Conservation (phyloP, 2,329 filamentous ascomycete genomes). For the Diplodia sapinea region DNA sequence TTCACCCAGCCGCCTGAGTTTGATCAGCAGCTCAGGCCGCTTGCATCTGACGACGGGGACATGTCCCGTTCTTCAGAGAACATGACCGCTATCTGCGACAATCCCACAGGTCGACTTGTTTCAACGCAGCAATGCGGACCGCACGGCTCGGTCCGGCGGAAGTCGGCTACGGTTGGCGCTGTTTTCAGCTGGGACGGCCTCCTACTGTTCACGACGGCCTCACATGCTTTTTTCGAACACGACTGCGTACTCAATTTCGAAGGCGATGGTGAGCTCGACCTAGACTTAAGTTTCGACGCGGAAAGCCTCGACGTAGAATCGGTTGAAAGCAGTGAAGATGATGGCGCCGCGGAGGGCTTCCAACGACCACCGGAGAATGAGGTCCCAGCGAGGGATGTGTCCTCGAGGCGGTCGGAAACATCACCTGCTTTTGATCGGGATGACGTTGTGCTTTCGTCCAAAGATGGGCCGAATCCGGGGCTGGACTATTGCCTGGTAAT, state of each 20-base stretch:
- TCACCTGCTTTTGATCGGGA: background rate
- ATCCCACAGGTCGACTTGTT: background rate
- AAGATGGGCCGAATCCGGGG: constrained; percentile 27
- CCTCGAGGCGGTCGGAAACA: background rate
- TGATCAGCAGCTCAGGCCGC: constrained; percentile 28
- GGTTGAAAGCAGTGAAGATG: background rate
- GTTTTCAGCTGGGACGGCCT: background rate
- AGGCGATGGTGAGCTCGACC: background rate
- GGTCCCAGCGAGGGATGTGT: too few species aligned
- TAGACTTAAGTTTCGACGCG: background rate
- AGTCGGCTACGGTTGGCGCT: background rate
- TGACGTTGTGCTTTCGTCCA: constrained; percentile 20
- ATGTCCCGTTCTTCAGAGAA: background rate
- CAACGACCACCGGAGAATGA: background rate
- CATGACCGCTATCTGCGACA: background rate
- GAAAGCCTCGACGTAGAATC: background rate
- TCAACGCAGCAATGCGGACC: background rate
- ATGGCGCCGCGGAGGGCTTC: background rate
- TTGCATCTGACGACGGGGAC: background rate
- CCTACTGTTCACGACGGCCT: background rate
- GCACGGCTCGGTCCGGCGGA: background rate
- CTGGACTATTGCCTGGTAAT: constrained; percentile 29
- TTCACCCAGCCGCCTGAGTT: constrained; percentile 33
- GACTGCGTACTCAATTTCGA: background rate
- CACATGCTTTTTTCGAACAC: background rate